These are phyloP conservation scores for Xylaria venustula DNA, from an alignment of 495 filamentous ascomycete species.

Conservation along the genomic window DNA sequence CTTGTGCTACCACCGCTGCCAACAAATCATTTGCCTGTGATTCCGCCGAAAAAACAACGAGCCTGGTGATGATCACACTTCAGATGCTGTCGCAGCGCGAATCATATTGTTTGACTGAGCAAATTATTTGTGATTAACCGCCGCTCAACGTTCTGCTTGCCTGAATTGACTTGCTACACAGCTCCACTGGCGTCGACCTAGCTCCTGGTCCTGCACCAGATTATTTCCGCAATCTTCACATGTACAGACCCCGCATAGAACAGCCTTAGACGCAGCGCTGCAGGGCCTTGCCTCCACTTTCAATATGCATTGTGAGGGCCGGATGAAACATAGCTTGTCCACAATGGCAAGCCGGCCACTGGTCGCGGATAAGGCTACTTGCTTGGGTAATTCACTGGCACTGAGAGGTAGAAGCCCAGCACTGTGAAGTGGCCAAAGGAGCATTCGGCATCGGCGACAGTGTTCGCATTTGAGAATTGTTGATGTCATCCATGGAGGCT, in stretches of 20 bases:
- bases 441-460: not conserved
- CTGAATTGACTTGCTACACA: not conserved
- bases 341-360: not conserved
- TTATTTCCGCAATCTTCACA: not conserved
- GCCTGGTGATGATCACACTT: slow-evolving; percentile 28
- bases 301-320: slow-evolving; percentile 8
- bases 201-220: not conserved
- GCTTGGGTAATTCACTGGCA: not conserved
- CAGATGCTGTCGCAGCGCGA: slow-evolving; percentile 2
- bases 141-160: not conserved
- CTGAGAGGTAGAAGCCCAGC: not conserved
- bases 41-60: slow-evolving; percentile 17
- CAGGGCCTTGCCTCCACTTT: not conserved
- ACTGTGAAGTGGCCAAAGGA: not conserved
- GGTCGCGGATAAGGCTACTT: not conserved
- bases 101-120: not conserved
- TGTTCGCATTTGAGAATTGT: not conserved
- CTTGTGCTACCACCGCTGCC: slow-evolving; percentile 22
- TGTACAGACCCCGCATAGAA: not conserved
- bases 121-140: not conserved
- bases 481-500: not conserved
- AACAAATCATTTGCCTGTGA: slow-evolving; percentile 27
- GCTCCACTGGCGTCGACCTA: not conserved
- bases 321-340: slow-evolving; percentile 11
- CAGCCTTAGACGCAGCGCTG: not conserved